A percentile compares a stretch with the other conserved stretches of the same genome.
phyloP scores from a whole-genome alignment of 768 basidiomycete species.

The Gloeopeniophorella convolvens region DNA sequence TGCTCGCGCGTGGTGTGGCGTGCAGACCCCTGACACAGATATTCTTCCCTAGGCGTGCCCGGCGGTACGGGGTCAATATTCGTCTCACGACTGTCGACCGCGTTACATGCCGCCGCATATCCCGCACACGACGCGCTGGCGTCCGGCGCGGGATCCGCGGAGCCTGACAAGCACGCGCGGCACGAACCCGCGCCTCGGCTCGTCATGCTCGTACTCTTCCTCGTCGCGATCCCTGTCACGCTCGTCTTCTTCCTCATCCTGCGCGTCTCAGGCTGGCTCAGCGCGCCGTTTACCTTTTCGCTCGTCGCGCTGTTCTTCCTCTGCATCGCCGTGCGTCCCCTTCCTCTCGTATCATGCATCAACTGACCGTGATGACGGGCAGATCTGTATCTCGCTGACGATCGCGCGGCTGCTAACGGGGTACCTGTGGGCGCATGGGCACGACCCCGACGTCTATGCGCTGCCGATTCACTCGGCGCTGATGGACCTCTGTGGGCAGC shows the following conservation, averaged over 20 bases:
- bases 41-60: slow-evolving; percentile 58
- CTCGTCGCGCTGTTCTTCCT: slow-evolving; percentile 63
- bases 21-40: too few species aligned
- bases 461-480: slow-evolving; percentile 88
- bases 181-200: slow-evolving; percentile 35
- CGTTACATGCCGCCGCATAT: slow-evolving; percentile 60
- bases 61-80: slow-evolving; percentile 89
- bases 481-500: slow-evolving; percentile 79
- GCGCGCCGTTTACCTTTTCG: slow-evolving; percentile 63
- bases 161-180: slow-evolving; percentile 14
- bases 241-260: slow-evolving; percentile 66
- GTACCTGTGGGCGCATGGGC: slow-evolving; percentile 67
- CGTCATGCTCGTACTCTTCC: slow-evolving; percentile 61
- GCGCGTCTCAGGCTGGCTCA: slow-evolving; percentile 68
- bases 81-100: slow-evolving; percentile 85
- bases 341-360: not conserved
- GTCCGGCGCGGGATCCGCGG: slow-evolving; percentile 1
- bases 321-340: slow-evolving; percentile 60
- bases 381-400: slow-evolving; percentile 68
- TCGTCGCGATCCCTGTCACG: slow-evolving; percentile 77
- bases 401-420: slow-evolving; percentile 62
- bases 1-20: too few species aligned
- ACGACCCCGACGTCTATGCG: slow-evolving; percentile 90
- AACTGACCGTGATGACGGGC: not conserved
- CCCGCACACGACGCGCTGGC: slow-evolving; percentile 19